Conservation (phyloP, 2,329 filamentous ascomycete genomes). For the Penicillium concentricum region DNA sequence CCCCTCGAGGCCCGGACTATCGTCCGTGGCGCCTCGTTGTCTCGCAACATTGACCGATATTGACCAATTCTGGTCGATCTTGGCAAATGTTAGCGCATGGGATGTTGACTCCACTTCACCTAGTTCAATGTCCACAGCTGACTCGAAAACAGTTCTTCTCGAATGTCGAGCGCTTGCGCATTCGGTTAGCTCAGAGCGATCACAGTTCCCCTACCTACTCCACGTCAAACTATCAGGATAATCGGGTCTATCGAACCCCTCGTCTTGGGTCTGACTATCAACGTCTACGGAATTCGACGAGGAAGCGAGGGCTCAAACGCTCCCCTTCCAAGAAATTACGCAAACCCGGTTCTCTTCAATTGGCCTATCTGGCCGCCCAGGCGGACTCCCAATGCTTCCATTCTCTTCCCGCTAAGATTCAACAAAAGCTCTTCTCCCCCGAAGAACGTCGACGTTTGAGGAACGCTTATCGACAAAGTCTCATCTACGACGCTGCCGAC, state of each 20-base stretch:
- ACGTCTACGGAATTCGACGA: conserved; percentile 17
- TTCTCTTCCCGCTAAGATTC: conserved; percentile 70
- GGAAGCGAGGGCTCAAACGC: conserved; percentile 17
- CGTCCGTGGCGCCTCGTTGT: conserved; percentile 9
- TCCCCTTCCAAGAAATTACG: conserved; percentile 26
- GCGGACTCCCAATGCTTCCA: conserved; percentile 67
- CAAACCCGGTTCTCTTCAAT: conserved; percentile 39
- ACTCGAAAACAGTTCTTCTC: conserved; percentile 38
- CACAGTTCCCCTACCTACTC: conserved; percentile 19
- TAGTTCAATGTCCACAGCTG: conserved; percentile 15
- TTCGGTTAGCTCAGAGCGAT: conserved; percentile 35
- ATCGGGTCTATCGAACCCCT: conserved; percentile 19
- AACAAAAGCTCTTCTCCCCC: conserved; percentile 65
- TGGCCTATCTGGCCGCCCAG: conserved; percentile 45
- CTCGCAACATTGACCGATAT: conserved; percentile 2
- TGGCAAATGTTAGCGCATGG: conserved; percentile 2
- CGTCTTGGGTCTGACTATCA: conserved; percentile 15
- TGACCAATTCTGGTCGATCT: not conserved
- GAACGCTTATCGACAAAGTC: conserved; percentile 53
- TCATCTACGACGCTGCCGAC: conserved; percentile 59
- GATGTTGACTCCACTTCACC: conserved; percentile 2
- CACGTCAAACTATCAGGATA: conserved; percentile 20
- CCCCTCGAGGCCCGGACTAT: conserved; percentile 13
- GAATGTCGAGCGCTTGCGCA: conserved; percentile 41
- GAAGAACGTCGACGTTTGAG: conserved; percentile 66